Base-by-base conservation (phyloP, 73 alveolate species). In the Urostyla sp. region DNA sequence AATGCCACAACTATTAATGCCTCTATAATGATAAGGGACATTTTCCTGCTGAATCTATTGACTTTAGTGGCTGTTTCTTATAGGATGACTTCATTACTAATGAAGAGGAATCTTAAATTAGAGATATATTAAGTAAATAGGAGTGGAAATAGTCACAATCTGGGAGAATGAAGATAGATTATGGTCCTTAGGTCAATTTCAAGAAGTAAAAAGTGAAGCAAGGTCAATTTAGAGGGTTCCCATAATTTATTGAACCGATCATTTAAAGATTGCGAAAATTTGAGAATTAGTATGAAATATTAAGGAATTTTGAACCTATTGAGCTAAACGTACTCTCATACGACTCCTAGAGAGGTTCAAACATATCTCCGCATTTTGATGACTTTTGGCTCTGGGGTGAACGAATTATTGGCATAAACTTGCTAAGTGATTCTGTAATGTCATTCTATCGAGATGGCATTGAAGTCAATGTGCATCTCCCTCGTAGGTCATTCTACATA, bases 301-400 rank as follows among this genome's bases (percentile, higher is more conserved):
- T 80, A 16, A 8, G 31, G 16, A 44, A 34, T 55, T 75, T 75
- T 44, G 3, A 36, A 13, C 50, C 58, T 0, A 74, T 72, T 21
- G 90, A 80, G 51, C 15, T 80, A 24, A 80, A 80, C 46, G 73
- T 80, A 1, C 84, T 80, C n/a, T 74, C 44, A 28, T 80, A 80
- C 51, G 61, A 32, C 34, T n/a, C 38, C n/a, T 26, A 44, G n/a
- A 43, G 90, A 27, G 90, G 90, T 4, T 80, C 90, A 0, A 80
- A 80, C 27, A 80, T 80, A 3, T 75, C 56, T n/a, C 84, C 79
- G 15, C 90, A 80, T 27, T 45, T 61, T 26, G 90, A 80, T 66
- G 90, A 80, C 67, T 80, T 80, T 26, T 80, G 90, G 90, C 40
- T 80, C 11, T 80, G 90, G 90, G 90, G 90, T 26, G 90, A 80